Base-by-base conservation (phyloP, 495 filamentous ascomycete species). In the Alectoria sarmentosa region DNA sequence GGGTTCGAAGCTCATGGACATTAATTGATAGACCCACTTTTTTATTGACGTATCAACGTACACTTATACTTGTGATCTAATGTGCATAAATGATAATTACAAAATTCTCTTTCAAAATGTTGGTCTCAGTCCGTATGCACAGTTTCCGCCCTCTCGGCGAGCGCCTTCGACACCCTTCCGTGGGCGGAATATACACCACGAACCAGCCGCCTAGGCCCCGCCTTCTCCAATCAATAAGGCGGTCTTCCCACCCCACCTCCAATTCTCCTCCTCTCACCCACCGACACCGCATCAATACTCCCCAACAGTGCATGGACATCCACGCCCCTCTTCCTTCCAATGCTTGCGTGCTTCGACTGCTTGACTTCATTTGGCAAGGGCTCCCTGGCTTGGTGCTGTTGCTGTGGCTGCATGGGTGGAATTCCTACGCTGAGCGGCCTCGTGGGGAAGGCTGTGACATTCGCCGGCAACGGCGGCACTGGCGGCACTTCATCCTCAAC, bases 401-500 rank as follows among this genome's bases (percentile, higher is more conserved):
- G 63, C 32, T 63, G 39, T 46, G 58, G 28, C 54, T 60, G 37
- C 28, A 23, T 13, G 15, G 52, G 49, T n/a, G 54, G 46, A 36
- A 61, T 34, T 26, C 63, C 60, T 37, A 58, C 36, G 30, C 63
- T 61, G 36, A 59, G 23, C 28, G 63, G 63, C 58, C 34, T 58
- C 21, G 13, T 34, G 21, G 48, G 58, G 28, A 39, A 39, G 44
- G 55, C 46, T 28, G 41, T 48, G 17, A 71, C 67, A 9, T 65
- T 57, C 17, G 63, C 63, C 4, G 70, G 70, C 38, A 72, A 58
- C 0, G 70, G 70, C 36, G 70, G 70, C 19, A 72, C 70, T 14
- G 70, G 70, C 5, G 70, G 70, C 6, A 72, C 68, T 56, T 71
- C 69, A 17, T 62, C 62, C 39, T 67, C 61, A 1, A 58, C 67